Evolutionary conservation across 208 protist genomes (phyloP).

Genomic region (Crithidia bombi): DNA sequence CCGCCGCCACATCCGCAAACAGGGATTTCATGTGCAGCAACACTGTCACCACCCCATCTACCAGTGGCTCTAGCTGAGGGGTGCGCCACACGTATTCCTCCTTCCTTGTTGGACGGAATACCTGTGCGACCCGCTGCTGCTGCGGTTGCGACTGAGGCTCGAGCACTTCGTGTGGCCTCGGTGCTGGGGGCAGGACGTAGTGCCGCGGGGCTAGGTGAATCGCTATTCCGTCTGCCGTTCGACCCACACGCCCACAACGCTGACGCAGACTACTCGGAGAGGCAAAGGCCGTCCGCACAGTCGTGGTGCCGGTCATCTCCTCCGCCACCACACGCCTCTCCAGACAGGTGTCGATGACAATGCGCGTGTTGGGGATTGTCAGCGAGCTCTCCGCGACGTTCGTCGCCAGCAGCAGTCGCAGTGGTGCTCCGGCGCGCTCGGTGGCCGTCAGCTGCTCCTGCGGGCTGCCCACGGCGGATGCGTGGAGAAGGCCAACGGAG

Average conservation of each 20-base stretch:
- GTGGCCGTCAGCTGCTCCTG: conserved; percentile 56
- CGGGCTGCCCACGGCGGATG: conserved; percentile 63
- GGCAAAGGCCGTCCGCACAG: conserved; percentile 41
- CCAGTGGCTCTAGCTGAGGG: conserved; percentile 30
- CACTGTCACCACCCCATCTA: conserved; percentile 46
- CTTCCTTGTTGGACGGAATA: no score
- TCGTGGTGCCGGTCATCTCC: conserved; percentile 57
- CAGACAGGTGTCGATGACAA: conserved; percentile 72
- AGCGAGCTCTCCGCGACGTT: conserved; percentile 80
- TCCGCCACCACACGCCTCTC: conserved; percentile 58
- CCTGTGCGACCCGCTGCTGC: no score
- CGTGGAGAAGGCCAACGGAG: conserved; percentile 65
- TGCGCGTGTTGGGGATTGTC: conserved; percentile 73
- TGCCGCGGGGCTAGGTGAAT: conserved; percentile 65
- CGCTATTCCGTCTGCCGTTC: conserved; percentile 71
- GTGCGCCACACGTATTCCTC: conserved; percentile 4
- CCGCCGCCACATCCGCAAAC: conserved; percentile 32
- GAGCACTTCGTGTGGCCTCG: neutral
- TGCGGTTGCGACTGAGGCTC: neutral
- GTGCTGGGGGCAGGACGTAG: conserved; percentile 16
- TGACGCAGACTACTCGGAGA: conserved; percentile 55
- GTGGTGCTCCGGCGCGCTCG: conserved; percentile 22
- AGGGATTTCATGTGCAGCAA: conserved; percentile 67
- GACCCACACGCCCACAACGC: conserved; percentile 65
- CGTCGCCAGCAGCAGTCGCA: conserved; percentile 76